Evolutionary conservation across 1,139 yeast species (phyloP).

Genomic region (Nakaseomyces delphensis): DNA sequence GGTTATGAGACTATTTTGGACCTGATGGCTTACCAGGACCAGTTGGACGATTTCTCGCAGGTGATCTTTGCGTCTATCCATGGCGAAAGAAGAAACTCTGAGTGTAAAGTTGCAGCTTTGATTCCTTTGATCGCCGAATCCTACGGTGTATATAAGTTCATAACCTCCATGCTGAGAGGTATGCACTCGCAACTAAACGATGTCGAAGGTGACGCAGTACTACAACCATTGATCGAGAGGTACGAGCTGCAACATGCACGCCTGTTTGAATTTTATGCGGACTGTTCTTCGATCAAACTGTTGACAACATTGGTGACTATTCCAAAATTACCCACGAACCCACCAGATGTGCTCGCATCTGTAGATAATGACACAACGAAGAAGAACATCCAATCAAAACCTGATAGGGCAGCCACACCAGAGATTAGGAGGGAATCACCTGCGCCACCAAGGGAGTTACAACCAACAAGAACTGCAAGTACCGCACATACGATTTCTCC

Average conservation of each 20-base stretch:
- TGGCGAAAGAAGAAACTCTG: conserved; percentile 38
- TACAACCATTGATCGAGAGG: conserved; percentile 64
- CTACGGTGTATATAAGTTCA: conserved; percentile 84
- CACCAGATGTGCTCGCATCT: conserved; percentile 37
- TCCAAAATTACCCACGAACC: conserved; percentile 68
- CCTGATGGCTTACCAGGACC: conserved; percentile 78
- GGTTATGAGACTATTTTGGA: conserved; percentile 88
- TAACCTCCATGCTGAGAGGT: conserved; percentile 86
- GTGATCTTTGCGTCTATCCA: conserved; percentile 67
- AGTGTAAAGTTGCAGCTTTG: conserved; percentile 77
- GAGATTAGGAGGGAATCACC: conserved; percentile 5
- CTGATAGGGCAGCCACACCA: conserved; percentile 6
- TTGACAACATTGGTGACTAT: conserved; percentile 77
- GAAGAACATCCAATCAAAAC: conserved; percentile 6
- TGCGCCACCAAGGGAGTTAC: conserved; percentile 10
- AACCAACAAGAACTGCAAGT: conserved; percentile 16
- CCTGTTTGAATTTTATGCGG: conserved; percentile 79
- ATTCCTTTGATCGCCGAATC: conserved; percentile 92
- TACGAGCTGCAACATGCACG: conserved; percentile 74
- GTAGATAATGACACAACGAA: conserved; percentile 11
- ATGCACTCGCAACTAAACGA: conserved; percentile 70
- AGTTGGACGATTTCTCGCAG: conserved; percentile 71
- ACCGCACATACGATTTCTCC: conserved; percentile 7
- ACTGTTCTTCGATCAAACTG: conserved; percentile 77
- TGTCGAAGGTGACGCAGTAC: conserved; percentile 47